Evolutionary conservation across 495 filamentous ascomycete species (phyloP).

Genomic region (Usnea hakonensis): DNA sequence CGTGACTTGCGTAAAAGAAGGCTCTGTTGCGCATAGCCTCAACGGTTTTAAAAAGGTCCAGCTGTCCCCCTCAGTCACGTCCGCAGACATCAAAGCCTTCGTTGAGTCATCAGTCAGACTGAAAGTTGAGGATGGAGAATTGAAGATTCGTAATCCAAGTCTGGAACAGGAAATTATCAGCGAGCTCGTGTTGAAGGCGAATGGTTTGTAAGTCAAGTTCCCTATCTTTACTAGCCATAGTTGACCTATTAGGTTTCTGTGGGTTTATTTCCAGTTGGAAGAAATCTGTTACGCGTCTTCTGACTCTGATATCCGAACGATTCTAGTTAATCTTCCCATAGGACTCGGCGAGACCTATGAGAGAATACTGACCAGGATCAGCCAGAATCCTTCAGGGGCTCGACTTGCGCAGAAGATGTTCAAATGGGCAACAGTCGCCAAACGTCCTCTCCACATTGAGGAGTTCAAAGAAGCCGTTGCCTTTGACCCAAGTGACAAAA

Average conservation of each 20-base stretch:
- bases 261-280: constrained; percentile 27
- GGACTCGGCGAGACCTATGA: constrained; percentile 23
- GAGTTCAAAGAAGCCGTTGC: constrained; percentile 33
- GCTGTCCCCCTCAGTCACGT: background rate
- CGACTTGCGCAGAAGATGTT: constrained; percentile 11
- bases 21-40: constrained; percentile 7
- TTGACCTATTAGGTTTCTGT: constrained; percentile 24
- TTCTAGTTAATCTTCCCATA: constrained; percentile 21
- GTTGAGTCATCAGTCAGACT: constrained; percentile 16
- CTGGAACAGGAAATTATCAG: constrained; percentile 16
- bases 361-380: constrained; percentile 21
- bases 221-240: background rate
- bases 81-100: constrained; percentile 20
- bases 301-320: constrained; percentile 16
- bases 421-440: constrained; percentile 29
- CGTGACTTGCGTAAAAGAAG: constrained; percentile 18
- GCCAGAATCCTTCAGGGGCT: background rate
- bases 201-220: constrained; percentile 23
- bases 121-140: constrained; percentile 11
- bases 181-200: constrained; percentile 19
- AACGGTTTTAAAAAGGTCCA: constrained; percentile 1
- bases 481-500: constrained; percentile 23
- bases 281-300: constrained; percentile 27
- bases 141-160: constrained; percentile 15
- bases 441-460: constrained; percentile 28